These are phyloP conservation scores for Atalantia buxifolia DNA, from an alignment of 345 rosid genomes.

Conservation along the genomic window DNA sequence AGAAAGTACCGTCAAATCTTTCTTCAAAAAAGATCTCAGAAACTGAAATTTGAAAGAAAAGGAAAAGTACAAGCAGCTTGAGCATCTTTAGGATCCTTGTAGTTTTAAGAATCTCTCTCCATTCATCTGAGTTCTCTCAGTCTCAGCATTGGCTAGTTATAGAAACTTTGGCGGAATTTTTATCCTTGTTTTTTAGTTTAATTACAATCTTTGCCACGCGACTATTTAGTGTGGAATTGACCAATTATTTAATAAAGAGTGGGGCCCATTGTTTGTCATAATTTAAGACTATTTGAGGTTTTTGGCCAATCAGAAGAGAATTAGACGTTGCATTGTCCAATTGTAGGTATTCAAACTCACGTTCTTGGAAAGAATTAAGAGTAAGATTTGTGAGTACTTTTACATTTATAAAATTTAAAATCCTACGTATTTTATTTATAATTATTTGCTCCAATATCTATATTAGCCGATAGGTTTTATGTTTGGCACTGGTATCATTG, in stretches of 20 bases:
- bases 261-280: background rate
- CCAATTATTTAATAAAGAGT: background rate
- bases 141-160: background rate
- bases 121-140: no score
- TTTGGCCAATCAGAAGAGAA: background rate
- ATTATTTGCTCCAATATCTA: no score
- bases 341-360: background rate
- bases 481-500: no score
- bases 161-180: background rate
- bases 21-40: constrained; percentile 4
- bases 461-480: no score
- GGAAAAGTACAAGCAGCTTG: constrained; percentile 7
- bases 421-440: no score
- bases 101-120: no score
- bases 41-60: background rate
- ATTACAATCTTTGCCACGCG: background rate
- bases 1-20: constrained; percentile 2
- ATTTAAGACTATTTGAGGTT: background rate
- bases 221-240: background rate
- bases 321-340: constrained; percentile 11
- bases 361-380: background rate
- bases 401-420: no score
- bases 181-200: background rate
- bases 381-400: no score
- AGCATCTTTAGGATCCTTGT: background rate